These are phyloP conservation scores for Xerocomellus amylosporus DNA, from an alignment of 768 basidiomycete species.

Conservation along the genomic window DNA sequence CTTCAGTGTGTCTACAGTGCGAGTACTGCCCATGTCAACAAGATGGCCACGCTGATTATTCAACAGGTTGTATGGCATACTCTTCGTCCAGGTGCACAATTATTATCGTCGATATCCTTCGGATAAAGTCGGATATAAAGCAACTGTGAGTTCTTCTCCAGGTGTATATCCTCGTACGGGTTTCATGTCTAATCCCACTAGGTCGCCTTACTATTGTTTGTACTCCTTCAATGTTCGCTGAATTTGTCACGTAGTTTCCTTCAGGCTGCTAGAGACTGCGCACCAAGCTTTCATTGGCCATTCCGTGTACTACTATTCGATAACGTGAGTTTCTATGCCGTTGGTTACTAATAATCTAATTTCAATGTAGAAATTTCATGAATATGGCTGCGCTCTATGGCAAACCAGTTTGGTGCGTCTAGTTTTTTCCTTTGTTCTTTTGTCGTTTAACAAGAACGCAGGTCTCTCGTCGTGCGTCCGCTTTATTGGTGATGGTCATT, in stretches of 20 bases:
- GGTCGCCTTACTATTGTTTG: constrained; percentile 37
- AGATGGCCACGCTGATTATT: constrained; percentile 24
- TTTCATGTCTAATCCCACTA: constrained; percentile 7
- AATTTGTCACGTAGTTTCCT: background rate
- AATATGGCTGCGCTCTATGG: constrained; percentile 36
- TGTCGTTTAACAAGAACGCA: constrained; percentile 27
- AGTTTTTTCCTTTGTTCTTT: background rate
- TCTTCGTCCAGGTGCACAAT: constrained; percentile 50
- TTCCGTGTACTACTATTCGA: constrained; percentile 50
- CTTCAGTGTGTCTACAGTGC: constrained; percentile 47
- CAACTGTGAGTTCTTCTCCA: constrained; percentile 41
- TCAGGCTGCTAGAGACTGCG: constrained; percentile 44
- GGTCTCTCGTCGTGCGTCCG: constrained; percentile 48
- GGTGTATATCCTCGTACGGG: background rate
- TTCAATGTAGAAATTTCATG: constrained; percentile 38
- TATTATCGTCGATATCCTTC: constrained; percentile 56
- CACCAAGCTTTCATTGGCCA: constrained; percentile 55
- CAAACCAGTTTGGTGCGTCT: constrained; percentile 45
- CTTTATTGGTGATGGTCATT: constrained; percentile 6
- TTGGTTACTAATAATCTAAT: constrained; percentile 1
- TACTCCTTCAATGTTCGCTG: background rate
- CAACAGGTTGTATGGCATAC: constrained; percentile 47
- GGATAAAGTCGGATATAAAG: constrained; percentile 51
- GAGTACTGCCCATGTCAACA: constrained; percentile 5
- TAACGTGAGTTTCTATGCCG: constrained; percentile 41